Base-by-base conservation (phyloP, 2,329 filamentous ascomycete species). In the Ilyonectria mors-panacis region DNA sequence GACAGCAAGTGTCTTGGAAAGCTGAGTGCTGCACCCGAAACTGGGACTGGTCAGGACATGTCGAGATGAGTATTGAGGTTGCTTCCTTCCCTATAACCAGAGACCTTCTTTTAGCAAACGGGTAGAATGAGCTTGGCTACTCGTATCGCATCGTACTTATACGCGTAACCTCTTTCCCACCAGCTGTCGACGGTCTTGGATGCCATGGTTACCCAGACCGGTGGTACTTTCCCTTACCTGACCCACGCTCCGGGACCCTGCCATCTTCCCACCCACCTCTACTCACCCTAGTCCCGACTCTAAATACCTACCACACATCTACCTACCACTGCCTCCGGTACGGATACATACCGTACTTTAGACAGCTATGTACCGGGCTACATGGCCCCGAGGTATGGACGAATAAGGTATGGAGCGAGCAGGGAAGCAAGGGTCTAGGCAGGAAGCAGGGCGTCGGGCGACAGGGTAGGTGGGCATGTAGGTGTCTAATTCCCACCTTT, bases 231-330 rank as follows among this genome's bases (percentile, higher is more conserved):
- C n/a, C 50, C 50, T 37, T 53, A 35, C 50, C 50, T 53, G 50
- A 53, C 50, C 50, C 50, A 53, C 50, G 50, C 50, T 33, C 50
- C 30, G 50, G 50, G n/a, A 21, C 50, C 30, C 26, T 10, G 50
- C 48, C 48, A 33, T 51, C 30, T 35, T 51, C 48, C 26, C 48
- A 51, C 48, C 48, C 48, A 51, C 28, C 48, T 51, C 48, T 33
- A 8, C 17, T n/a, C 28, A 26, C 28, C 48, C 48, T 51, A 51
- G 48, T 13, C 30, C 26, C 26, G 48, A 51, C 48, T 51, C 48
- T 35, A 51, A 51, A 51, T 33, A 5, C 48, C 28, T 51, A 4
- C 28, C 39, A 13, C 17, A 39, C 17, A 6, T 17, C 39, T n/a
- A 7, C 15, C 39, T 42, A 33, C 12, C 30, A 26, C 26, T 33